Conservation (phyloP, 176 grass and related monocot species). For the Triticum aestivum region IWGSC_CS_RefSeq_v2.1 NC_057795.1:683353037-683353536, state of each 20-base stretch:
- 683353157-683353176: slow-evolving; percentile 49
- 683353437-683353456: not conserved
- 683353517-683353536: not conserved
- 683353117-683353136: slow-evolving; percentile 70
- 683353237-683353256: slow-evolving; percentile 44
- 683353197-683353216: slow-evolving; percentile 50
- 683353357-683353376: not conserved
- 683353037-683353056: slow-evolving; percentile 73
- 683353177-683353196: slow-evolving; percentile 48
- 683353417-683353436: not conserved
- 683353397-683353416: not conserved
- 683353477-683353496: not conserved
- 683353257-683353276: slow-evolving; percentile 38
- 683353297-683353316: not conserved
- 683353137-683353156: slow-evolving; percentile 68
- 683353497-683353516: not conserved
- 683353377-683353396: not conserved
- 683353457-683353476: not conserved
- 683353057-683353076: slow-evolving; percentile 79
- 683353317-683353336: not conserved
- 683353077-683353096: slow-evolving; percentile 80
- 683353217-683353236: slow-evolving; percentile 42
- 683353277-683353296: slow-evolving; percentile 30
- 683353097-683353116: slow-evolving; percentile 56
- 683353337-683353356: not conserved